phyloP scores from a whole-genome alignment of 2,329 filamentous ascomycete genomes.

The Fusarium concolor region DNA sequence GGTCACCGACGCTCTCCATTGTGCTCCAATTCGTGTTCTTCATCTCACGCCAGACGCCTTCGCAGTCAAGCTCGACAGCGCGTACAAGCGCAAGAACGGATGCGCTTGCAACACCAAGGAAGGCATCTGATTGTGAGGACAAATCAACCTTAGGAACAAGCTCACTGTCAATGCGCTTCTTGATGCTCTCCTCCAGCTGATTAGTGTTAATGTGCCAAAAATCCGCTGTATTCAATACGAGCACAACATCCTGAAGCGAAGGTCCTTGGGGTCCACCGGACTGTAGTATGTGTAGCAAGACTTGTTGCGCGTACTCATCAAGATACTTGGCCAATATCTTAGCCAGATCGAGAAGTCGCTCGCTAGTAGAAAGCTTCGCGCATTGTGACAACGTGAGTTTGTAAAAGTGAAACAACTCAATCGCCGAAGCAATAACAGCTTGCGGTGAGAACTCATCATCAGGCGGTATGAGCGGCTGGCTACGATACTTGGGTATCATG shows the following conservation, averaged over 20 bases:
- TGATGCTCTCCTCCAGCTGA: constrained; percentile 95
- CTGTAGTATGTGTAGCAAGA: constrained; percentile 79
- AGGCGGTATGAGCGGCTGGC: constrained; percentile 79
- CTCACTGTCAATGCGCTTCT: constrained; percentile 85
- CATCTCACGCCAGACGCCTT: constrained; percentile 96
- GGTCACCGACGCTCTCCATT: constrained; percentile 92
- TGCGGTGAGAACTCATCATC: constrained; percentile 95
- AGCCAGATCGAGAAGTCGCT: constrained; percentile 84
- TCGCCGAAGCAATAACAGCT: constrained; percentile 91
- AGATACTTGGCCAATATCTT: constrained; percentile 91
- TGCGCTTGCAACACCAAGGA: constrained; percentile 92
- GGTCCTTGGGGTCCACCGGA: constrained; percentile 64
- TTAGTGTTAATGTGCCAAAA: constrained; percentile 96
- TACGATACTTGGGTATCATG: constrained; percentile 89
- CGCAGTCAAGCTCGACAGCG: constrained; percentile 83
- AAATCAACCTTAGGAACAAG: constrained; percentile 83
- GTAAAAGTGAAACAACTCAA: constrained; percentile 98
- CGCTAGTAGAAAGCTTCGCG: constrained; percentile 93
- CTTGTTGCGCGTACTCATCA: constrained; percentile 94
- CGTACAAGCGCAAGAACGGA: constrained; percentile 86
- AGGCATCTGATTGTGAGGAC: constrained; percentile 92
- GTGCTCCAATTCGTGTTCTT: constrained; percentile 94
- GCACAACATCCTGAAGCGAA: constrained; percentile 78
- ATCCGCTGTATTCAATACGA: constrained; percentile 95
- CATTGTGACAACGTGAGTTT: constrained; percentile 93